phyloP scores from a whole-genome alignment of 768 basidiomycete genomes.

The Lactarius quietus region DNA sequence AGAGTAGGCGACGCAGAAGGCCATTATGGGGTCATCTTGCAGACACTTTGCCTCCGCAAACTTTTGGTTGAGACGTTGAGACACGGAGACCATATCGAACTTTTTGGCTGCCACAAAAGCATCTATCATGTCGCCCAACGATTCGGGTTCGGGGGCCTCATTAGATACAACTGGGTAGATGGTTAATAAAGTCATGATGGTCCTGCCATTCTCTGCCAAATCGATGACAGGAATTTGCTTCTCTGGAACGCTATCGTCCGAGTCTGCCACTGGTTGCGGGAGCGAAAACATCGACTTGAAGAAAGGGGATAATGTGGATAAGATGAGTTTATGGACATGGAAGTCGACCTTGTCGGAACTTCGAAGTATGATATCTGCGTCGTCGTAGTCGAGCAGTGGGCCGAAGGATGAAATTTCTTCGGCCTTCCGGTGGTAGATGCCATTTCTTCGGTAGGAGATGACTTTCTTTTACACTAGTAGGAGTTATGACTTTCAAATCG shows the following conservation, averaged over 20 bases:
- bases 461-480: too few relatives aligned
- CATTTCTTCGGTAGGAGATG: too few relatives aligned
- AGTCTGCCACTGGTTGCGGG: neutral
- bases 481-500: too few relatives aligned
- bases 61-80: neutral
- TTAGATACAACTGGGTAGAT: neutral
- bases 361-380: slow-evolving; percentile 6
- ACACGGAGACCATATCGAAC: neutral
- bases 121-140: neutral
- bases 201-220: neutral
- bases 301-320: slow-evolving; percentile 11
- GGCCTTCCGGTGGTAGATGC: neutral
- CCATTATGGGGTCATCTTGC: neutral
- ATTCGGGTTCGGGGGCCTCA: neutral
- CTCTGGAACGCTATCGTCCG: neutral
- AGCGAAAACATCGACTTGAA: slow-evolving; percentile 9
- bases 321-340: slow-evolving; percentile 2
- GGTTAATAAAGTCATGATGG: neutral
- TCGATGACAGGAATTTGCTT: neutral
- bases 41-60: neutral
- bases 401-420: too few relatives aligned
- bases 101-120: neutral
- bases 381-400: neutral
- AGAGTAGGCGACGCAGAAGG: neutral
- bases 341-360: slow-evolving; percentile 14